Conservation (phyloP, 805 yeast genomes). For the Grigorovia yakushimaensis region DNA sequence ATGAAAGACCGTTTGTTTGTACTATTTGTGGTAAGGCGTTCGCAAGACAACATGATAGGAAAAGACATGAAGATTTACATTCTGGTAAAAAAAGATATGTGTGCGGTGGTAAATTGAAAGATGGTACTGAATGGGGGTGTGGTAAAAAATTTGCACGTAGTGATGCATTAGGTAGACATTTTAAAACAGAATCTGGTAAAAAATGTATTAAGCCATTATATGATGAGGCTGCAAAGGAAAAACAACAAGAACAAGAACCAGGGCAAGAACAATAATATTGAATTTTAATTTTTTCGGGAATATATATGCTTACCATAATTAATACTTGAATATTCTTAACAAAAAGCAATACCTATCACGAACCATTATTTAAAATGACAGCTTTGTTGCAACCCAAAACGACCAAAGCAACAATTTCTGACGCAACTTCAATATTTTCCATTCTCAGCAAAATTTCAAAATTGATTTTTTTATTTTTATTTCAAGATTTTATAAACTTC, state of each 20-base stretch:
- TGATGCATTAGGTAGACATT: conserved; percentile 72
- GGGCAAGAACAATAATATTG: not conserved
- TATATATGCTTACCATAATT: no score
- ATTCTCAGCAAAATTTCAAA: no score
- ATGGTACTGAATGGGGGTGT: conserved; percentile 67
- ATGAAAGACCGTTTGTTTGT: conserved; percentile 71
- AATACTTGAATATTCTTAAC: no score
- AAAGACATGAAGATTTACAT: conserved; percentile 68
- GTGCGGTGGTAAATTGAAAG: conserved; percentile 55
- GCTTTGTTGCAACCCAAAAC: no score
- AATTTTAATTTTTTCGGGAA: no score
- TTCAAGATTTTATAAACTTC: no score
- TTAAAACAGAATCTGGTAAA: conserved; percentile 71
- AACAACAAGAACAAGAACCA: not conserved
- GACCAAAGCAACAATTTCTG: no score
- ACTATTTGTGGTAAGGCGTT: conserved; percentile 70
- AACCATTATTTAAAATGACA: no score
- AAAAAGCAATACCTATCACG: no score
- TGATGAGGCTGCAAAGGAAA: conserved; percentile 37
- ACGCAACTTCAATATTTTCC: no score
- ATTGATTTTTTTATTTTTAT: no score
- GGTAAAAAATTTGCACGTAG: conserved; percentile 70
- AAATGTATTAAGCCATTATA: conserved; percentile 58
- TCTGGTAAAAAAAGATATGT: conserved; percentile 66
- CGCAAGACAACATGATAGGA: conserved; percentile 70